A percentile compares a stretch with the other conserved stretches of the same genome.
These are phyloP conservation scores for Pleurozium schreberi DNA, from an alignment of 225 moss, liverwort and hornwort species.

Conservation along the genomic window DNA sequence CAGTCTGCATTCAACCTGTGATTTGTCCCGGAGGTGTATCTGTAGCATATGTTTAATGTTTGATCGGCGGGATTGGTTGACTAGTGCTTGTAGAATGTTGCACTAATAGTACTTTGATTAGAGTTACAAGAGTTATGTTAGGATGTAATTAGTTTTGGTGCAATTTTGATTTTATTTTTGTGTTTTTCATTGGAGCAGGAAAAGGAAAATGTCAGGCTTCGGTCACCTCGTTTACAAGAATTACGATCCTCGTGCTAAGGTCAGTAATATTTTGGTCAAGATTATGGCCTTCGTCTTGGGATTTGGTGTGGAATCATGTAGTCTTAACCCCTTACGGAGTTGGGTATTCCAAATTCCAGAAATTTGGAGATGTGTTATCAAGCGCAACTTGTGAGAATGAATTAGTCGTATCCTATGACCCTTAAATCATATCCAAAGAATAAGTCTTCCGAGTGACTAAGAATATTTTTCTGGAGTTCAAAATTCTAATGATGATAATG, in stretches of 20 bases:
- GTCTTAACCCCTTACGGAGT: not conserved
- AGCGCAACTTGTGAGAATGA: not conserved
- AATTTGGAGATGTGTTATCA: not conserved
- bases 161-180: not conserved
- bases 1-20: constrained; percentile 17
- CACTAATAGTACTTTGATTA: not conserved
- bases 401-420: too few relatives aligned
- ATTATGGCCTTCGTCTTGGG: not conserved
- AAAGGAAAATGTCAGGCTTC: constrained; percentile 91
- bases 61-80: not conserved
- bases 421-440: too few relatives aligned
- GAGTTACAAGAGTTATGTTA: not conserved
- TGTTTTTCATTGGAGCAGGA: constrained; percentile 26
- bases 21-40: not conserved
- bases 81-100: not conserved
- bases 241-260: constrained; percentile 92
- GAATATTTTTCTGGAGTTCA: too few relatives aligned
- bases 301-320: not conserved
- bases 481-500: too few relatives aligned
- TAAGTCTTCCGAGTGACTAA: too few relatives aligned
- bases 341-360: not conserved
- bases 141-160: not conserved
- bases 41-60: not conserved
- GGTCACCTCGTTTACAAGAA: constrained; percentile 93
- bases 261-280: not conserved